Percentiles rank a stretch among this genome's conserved stretches.
Conservation (phyloP, 2,329 filamentous ascomycete genomes). For the Fusarium aywerte region DNA sequence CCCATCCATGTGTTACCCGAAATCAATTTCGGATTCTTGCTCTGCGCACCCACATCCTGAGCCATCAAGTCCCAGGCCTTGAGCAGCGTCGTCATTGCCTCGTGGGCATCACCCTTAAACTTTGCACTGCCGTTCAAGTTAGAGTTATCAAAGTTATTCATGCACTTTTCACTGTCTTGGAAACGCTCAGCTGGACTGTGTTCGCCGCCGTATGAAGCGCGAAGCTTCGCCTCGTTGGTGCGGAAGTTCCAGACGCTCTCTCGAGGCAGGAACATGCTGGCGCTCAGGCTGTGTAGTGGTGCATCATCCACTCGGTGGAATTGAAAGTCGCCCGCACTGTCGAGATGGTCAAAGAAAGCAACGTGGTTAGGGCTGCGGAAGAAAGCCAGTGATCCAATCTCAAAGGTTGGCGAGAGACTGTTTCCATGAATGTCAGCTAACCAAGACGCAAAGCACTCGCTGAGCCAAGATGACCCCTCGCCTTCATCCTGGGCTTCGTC, state of each 20-base stretch:
- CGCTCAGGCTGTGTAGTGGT: constrained; percentile 64
- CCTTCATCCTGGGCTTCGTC: constrained; percentile 22
- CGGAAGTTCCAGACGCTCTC: constrained; percentile 63
- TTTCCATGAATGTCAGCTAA: constrained; percentile 58
- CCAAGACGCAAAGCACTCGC: constrained; percentile 49
- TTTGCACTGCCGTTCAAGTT: constrained; percentile 18
- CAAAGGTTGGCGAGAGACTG: constrained; percentile 64
- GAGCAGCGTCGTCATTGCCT: constrained; percentile 48
- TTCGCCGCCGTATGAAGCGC: constrained; percentile 8
- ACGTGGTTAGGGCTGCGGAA: constrained; percentile 61
- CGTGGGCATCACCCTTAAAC: constrained; percentile 14
- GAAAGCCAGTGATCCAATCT: constrained; percentile 63
- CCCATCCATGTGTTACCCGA: constrained; percentile 55
- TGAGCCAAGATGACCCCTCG: constrained; percentile 37
- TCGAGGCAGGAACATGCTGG: constrained; percentile 64
- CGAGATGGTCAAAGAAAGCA: constrained; percentile 62
- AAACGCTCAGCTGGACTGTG: constrained; percentile 44
- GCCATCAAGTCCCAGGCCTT: constrained; percentile 53
- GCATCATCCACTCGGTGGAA: constrained; percentile 60
- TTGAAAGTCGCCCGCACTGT: constrained; percentile 60
- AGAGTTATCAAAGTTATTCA: constrained; percentile 31
- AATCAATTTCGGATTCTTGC: constrained; percentile 48
- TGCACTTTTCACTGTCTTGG: constrained; percentile 38
- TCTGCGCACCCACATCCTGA: constrained; percentile 53
- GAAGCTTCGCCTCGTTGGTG: constrained; percentile 45